phyloP scores from a whole-genome alignment of 2,329 filamentous ascomycete species.

The Paraconiothyrium brasiliense region DNA sequence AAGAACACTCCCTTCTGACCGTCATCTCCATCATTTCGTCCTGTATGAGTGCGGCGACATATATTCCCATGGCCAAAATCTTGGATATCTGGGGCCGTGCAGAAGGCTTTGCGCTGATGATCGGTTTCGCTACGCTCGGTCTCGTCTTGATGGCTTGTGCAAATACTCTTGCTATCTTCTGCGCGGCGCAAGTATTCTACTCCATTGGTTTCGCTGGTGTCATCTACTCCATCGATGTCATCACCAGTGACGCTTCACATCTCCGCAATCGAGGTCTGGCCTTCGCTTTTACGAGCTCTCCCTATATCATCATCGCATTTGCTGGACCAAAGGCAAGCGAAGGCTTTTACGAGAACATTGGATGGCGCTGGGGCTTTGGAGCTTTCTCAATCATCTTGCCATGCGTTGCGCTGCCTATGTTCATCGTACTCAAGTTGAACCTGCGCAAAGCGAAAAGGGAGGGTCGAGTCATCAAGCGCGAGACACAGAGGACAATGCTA shows the following conservation, averaged over 20 bases:
- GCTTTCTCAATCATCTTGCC: conserved; percentile 71
- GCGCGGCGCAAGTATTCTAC: conserved; percentile 72
- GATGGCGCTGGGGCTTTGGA: conserved; percentile 75
- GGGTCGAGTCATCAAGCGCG: conserved; percentile 55
- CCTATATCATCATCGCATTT: conserved; percentile 29
- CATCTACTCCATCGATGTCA: conserved; percentile 63
- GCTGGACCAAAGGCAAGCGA: conserved; percentile 28
- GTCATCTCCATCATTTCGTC: conserved; percentile 9
- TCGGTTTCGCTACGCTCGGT: conserved; percentile 25
- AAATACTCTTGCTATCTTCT: conserved; percentile 67
- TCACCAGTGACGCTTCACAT: conserved; percentile 72
- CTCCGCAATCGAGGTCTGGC: conserved; percentile 71
- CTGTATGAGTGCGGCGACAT: conserved; percentile 7
- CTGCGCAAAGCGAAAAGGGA: conserved; percentile 66
- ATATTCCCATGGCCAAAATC: conserved; percentile 45
- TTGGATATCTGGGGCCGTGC: conserved; percentile 52
- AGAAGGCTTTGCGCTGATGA: conserved; percentile 43
- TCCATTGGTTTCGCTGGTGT: conserved; percentile 68
- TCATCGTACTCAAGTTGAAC: conserved; percentile 64
- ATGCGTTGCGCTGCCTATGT: conserved; percentile 67
- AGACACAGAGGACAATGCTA: conserved; percentile 55
- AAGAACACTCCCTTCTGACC: conserved; percentile 6
- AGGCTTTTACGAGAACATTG: conserved; percentile 56
- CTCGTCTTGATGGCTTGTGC: conserved; percentile 74
- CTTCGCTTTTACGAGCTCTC: conserved; percentile 56